phyloP scores from a whole-genome alignment of 257 asterid genomes.

The Ilex asprella region DNA sequence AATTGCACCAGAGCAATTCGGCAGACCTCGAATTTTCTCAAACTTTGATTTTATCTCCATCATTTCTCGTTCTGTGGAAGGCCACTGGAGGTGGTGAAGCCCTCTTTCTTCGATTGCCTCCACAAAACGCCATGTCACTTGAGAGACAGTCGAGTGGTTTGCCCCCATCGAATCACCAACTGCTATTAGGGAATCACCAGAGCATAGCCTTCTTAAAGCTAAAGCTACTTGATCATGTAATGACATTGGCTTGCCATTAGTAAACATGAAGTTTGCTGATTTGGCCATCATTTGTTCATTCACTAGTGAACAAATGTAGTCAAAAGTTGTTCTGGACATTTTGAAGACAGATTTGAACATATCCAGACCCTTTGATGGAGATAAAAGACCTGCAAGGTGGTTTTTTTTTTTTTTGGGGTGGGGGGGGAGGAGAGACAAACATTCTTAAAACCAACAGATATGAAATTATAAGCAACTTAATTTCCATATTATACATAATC shows the following conservation, averaged over 20 bases:
- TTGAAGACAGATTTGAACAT: conserved; percentile 41
- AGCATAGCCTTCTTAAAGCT: conserved; percentile 59
- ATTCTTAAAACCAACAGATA: no score
- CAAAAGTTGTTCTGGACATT: conserved; percentile 60
- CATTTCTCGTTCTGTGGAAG: neutral
- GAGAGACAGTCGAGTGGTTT: conserved; percentile 81
- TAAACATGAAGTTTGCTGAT: conserved; percentile 44
- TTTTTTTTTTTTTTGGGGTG: neutral
- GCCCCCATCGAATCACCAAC: conserved; percentile 68
- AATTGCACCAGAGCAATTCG: neutral
- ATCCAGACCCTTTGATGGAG: conserved; percentile 41
- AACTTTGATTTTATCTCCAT: neutral
- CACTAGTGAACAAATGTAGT: conserved; percentile 64
- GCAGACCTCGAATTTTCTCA: neutral
- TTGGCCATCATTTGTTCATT: conserved; percentile 60
- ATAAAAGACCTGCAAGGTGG: conserved; percentile 34
- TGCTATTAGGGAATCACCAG: conserved; percentile 67
- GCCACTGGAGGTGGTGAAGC: conserved; percentile 37
- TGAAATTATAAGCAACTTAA: no score
- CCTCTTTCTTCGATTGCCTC: conserved; percentile 72
- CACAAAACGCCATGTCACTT: conserved; percentile 87
- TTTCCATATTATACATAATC: no score
- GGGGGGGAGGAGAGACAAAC: neutral
- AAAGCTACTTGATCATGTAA: conserved; percentile 74
- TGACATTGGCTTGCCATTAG: conserved; percentile 59